Conservation (phyloP, 495 filamentous ascomycete genomes). For the Wilcoxina mikolae region DNA sequence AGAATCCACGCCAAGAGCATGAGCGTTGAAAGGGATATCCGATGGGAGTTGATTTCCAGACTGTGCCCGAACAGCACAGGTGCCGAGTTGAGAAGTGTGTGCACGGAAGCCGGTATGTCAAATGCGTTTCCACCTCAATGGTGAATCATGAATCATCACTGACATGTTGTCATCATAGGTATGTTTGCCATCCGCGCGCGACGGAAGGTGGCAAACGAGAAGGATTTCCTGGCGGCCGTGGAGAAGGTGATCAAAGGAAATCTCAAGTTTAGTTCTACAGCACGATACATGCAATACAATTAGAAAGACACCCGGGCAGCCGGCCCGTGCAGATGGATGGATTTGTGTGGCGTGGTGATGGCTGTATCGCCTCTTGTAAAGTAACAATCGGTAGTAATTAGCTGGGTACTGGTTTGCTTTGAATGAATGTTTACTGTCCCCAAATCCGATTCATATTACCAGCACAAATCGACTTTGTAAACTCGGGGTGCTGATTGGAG, state of each 20-base stretch:
- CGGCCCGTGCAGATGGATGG: background rate
- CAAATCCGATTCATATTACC: too few relatives aligned
- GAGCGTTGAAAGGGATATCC: conserved; percentile 95
- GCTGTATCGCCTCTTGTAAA: conserved; percentile 1
- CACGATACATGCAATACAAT: conserved; percentile 98
- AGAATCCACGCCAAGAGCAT: conserved; percentile 99
- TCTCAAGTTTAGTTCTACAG: conserved; percentile 97
- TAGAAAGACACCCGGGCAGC: conserved; percentile 34
- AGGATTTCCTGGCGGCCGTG: conserved; percentile 94
- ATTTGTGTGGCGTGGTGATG: background rate
- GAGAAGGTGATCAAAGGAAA: conserved; percentile 99
- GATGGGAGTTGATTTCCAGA: conserved; percentile 94
- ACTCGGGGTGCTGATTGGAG: background rate
- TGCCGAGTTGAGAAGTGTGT: conserved; percentile 57
- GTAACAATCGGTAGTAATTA: background rate
- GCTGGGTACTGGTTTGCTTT: background rate
- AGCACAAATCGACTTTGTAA: conserved; percentile 1
- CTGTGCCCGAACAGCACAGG: conserved; percentile 95
- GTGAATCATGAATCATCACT: conserved; percentile 6
- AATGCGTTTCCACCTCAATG: background rate
- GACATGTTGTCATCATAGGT: conserved; percentile 9
- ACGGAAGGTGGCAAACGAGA: conserved; percentile 96
- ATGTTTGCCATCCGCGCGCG: conserved; percentile 97
- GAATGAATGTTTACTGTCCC: background rate
- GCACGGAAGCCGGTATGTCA: conserved; percentile 28